A percentile compares a stretch with the other conserved stretches of the same genome.
phyloP scores from a whole-genome alignment of 345 rosid genomes.

The Theobroma cacao region DNA sequence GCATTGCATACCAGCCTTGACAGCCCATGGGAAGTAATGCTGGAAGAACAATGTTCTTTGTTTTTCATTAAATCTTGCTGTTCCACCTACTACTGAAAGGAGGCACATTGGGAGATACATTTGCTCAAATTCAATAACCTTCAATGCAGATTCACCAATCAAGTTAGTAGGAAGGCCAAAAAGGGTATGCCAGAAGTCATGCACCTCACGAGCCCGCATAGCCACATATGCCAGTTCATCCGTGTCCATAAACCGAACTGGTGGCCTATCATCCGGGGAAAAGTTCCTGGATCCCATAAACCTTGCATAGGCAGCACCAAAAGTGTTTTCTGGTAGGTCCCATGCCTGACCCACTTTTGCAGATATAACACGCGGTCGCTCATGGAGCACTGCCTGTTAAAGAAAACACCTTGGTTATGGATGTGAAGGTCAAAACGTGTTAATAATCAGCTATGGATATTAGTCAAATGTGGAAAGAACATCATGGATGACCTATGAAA shows the following conservation, averaged over 20 bases:
- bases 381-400: constrained; percentile 56
- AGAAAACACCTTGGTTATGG: not conserved
- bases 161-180: constrained; percentile 69
- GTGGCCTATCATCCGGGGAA: constrained; percentile 74
- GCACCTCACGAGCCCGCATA: constrained; percentile 72
- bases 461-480: not conserved
- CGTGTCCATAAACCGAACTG: constrained; percentile 76
- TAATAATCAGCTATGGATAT: not conserved
- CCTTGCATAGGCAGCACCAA: constrained; percentile 82
- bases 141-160: constrained; percentile 66
- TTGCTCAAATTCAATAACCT: constrained; percentile 76
- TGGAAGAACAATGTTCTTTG: constrained; percentile 58
- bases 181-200: constrained; percentile 82
- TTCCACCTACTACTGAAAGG: constrained; percentile 66
- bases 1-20: constrained; percentile 48
- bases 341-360: constrained; percentile 62
- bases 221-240: constrained; percentile 70
- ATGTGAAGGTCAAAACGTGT: not conserved
- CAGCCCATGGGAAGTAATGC: constrained; percentile 74
- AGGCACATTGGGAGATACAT: constrained; percentile 75
- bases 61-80: constrained; percentile 56
- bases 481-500: not conserved
- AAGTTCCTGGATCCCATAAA: constrained; percentile 90
- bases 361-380: constrained; percentile 65
- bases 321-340: constrained; percentile 69